phyloP scores from a whole-genome alignment of 371 early-diverging fungal species.

The Vavraia culicis region DNA sequence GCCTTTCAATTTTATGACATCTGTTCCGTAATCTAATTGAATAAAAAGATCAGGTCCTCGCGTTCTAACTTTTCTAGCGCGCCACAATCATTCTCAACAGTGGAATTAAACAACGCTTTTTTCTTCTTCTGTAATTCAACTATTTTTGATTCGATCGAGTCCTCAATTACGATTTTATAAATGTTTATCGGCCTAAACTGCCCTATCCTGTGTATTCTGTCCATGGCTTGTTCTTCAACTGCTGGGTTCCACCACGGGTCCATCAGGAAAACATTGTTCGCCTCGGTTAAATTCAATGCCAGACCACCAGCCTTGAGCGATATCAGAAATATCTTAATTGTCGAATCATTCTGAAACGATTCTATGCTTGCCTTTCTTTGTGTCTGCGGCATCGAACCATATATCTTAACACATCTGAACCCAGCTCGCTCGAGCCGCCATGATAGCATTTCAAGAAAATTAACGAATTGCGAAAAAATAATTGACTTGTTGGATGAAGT shows the following conservation, averaged over 20 bases:
- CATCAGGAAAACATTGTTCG: slow-evolving; percentile 61
- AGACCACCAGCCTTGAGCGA: slow-evolving; percentile 78
- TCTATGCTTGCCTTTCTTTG: slow-evolving; percentile 57
- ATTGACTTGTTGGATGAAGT: slow-evolving; percentile 60
- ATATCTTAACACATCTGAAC: slow-evolving; percentile 63
- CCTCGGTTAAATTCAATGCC: slow-evolving; percentile 74
- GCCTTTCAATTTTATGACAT: too few species aligned
- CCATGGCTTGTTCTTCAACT: slow-evolving; percentile 61
- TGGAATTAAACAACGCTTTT: slow-evolving; percentile 60
- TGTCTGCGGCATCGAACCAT: slow-evolving; percentile 64
- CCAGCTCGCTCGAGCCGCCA: slow-evolving; percentile 78
- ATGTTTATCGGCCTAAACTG: slow-evolving; percentile 49
- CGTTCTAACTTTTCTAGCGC: slow-evolving; percentile 16
- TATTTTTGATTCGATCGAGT: slow-evolving; percentile 75
- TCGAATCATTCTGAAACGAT: slow-evolving; percentile 54
- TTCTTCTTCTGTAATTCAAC: slow-evolving; percentile 77
- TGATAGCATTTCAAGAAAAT: slow-evolving; percentile 66
- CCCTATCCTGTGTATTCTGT: slow-evolving; percentile 61
- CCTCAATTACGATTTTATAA: slow-evolving; percentile 56
- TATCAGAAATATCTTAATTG: slow-evolving; percentile 50
- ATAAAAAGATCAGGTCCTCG: slow-evolving; percentile 28
- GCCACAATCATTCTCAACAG: slow-evolving; percentile 52
- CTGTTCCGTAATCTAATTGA: too few species aligned
- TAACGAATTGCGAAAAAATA: slow-evolving; percentile 69
- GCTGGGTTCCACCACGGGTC: slow-evolving; percentile 82